Percentiles rank a stretch among this genome's conserved stretches.
Evolutionary conservation across 352 stramenopile genomes (phyloP).

Genomic region (Phytophthora tentaculata): DNA sequence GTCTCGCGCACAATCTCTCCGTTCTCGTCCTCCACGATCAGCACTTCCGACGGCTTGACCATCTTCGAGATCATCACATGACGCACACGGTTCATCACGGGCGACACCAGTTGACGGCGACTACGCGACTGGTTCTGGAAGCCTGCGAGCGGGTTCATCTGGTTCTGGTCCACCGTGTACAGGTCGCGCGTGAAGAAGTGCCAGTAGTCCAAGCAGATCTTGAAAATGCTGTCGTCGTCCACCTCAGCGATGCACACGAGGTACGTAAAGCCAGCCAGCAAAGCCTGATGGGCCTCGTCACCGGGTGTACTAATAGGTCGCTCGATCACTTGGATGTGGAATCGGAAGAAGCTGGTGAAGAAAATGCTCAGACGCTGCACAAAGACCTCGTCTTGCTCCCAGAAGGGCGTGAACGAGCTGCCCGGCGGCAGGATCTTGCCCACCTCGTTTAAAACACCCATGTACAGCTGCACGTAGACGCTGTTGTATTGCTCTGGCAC

Average conservation of each 20-base stretch:
- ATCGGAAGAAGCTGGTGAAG: constrained; percentile 95
- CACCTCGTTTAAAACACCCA: constrained; percentile 94
- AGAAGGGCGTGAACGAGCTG: constrained; percentile 92
- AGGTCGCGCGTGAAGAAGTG: constrained; percentile 96
- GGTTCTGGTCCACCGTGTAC: constrained; percentile 92
- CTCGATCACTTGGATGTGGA: constrained; percentile 96
- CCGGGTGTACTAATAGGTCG: constrained; percentile 69
- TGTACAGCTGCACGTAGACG: constrained; percentile 96
- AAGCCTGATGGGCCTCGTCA: constrained; percentile 90
- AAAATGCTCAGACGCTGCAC: constrained; percentile 98
- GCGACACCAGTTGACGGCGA: constrained; percentile 73
- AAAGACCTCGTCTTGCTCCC: constrained; percentile 96
- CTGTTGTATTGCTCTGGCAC: constrained; percentile 93
- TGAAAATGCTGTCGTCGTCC: constrained; percentile 97
- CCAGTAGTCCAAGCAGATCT: constrained; percentile 99
- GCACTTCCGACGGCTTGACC: constrained; percentile 99
- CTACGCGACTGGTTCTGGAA: constrained; percentile 61
- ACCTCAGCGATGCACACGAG: constrained; percentile 93
- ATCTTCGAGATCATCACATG: constrained; percentile 99
- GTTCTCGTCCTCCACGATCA: constrained; percentile 99
- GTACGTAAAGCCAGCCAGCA: constrained; percentile 95
- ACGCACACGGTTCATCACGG: constrained; percentile 94
- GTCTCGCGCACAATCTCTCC: constrained; percentile 96
- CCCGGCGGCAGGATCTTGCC: constrained; percentile 91
- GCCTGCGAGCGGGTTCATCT: constrained; percentile 64